Conservation (phyloP, 2,329 filamentous ascomycete species). For the Geosmithia morbida region DNA sequence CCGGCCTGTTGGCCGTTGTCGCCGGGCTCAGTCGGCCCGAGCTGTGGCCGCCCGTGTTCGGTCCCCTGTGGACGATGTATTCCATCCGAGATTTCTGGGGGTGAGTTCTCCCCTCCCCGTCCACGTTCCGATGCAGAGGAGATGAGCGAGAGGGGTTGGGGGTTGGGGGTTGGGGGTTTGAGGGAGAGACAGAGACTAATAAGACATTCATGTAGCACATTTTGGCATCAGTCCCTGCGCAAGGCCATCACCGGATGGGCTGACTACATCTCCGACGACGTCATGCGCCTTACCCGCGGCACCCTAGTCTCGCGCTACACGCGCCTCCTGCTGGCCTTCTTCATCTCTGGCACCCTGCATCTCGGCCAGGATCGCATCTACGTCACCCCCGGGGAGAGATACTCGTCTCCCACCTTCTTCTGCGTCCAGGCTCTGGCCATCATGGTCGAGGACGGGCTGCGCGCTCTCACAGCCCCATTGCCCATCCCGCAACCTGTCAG, state of each 20-base stretch:
- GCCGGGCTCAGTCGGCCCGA: constrained; percentile 2
- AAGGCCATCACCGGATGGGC: constrained; percentile 1
- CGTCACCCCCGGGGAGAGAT: not conserved
- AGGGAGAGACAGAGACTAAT: not conserved
- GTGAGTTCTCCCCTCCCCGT: constrained; percentile 1
- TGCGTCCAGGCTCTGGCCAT: constrained; percentile 3
- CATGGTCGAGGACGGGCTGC: constrained; percentile 4
- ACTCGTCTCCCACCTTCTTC: constrained; percentile 2
- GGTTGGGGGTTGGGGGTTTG: not conserved
- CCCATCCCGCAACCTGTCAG: not conserved
- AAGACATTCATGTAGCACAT: not conserved
- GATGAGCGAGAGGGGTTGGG: too few species aligned
- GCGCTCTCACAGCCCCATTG: not conserved
- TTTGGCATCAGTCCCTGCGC: constrained; percentile 5
- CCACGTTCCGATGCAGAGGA: too few species aligned
- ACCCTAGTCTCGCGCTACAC: constrained; percentile 2
- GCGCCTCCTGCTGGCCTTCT: constrained; percentile 3
- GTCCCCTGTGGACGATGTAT: not conserved
- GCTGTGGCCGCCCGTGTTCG: constrained; percentile 1
- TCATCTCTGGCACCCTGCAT: constrained; percentile 2
- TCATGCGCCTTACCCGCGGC: constrained; percentile 1
- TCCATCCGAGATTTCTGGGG: constrained; percentile 4
- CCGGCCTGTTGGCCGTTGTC: not conserved
- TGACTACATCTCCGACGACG: constrained; percentile 2
- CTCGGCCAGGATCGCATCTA: not conserved